Evolutionary conservation across 2,329 filamentous ascomycete genomes (phyloP).

Genomic region (Colletotrichum neosansevieriae): DNA sequence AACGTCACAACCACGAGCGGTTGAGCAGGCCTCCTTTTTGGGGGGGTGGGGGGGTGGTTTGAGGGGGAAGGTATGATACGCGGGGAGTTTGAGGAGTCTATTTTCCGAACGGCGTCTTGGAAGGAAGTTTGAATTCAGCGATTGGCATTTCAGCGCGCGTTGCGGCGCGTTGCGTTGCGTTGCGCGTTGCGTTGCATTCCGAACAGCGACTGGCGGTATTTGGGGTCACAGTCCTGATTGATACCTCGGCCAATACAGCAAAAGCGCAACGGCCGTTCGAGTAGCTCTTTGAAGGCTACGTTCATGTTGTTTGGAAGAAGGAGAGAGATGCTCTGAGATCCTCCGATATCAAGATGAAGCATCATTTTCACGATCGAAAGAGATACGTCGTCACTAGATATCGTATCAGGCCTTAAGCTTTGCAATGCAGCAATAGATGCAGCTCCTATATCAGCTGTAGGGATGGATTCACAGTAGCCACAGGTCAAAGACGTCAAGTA

Average conservation of each 20-base stretch:
- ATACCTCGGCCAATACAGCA: too few relatives aligned
- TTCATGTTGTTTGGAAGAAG: too few relatives aligned
- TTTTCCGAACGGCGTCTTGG: too few relatives aligned
- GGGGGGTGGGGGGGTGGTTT: too few relatives aligned
- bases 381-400: too few relatives aligned
- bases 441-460: background rate
- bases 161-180: slow-evolving; percentile 3
- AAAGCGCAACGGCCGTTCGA: background rate
- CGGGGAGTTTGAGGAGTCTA: slow-evolving; percentile 4
- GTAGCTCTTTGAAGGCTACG: too few relatives aligned
- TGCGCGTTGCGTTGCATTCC: background rate
- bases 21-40: background rate
- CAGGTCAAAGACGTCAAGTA: background rate
- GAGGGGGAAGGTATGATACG: background rate
- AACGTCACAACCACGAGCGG: slow-evolving; percentile 21
- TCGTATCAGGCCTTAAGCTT: background rate
- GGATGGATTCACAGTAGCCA: background rate
- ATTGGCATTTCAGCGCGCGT: background rate
- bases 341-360: too few relatives aligned
- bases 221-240: background rate
- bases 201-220: too few relatives aligned
- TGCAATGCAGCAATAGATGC: background rate
- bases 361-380: too few relatives aligned
- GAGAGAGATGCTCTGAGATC: too few relatives aligned
- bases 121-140: too few relatives aligned